phyloP scores from a whole-genome alignment of 1,284 basidiomycete species.

The Fomitopsis palustris region DNA sequence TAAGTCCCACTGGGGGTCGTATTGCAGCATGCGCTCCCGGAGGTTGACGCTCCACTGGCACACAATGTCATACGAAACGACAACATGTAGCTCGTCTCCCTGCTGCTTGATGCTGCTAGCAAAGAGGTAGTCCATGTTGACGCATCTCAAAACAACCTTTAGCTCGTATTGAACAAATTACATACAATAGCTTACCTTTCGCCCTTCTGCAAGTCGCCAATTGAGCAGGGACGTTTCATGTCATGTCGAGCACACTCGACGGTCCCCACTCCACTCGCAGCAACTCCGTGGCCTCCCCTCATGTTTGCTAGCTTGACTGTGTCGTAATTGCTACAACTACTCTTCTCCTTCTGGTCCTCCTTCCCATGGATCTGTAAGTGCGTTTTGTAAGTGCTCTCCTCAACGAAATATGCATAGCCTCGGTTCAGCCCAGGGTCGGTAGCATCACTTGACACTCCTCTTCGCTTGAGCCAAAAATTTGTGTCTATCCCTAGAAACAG shows the following conservation, averaged over 20 bases:
- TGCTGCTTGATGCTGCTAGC: neutral
- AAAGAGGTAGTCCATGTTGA: constrained; percentile 21
- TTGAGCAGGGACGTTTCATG: constrained; percentile 17
- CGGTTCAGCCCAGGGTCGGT: constrained; percentile 22
- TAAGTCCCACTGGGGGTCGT: neutral
- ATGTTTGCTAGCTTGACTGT: constrained; percentile 8
- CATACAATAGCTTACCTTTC: constrained; percentile 16
- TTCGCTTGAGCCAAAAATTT: constrained; percentile 27
- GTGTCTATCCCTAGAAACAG: constrained; percentile 25
- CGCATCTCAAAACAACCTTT: constrained; percentile 9
- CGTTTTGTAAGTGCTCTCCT: constrained; percentile 15
- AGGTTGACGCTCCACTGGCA: constrained; percentile 17
- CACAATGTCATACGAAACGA: constrained; percentile 17
- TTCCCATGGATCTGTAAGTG: neutral
- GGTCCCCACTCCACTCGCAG: constrained; percentile 6
- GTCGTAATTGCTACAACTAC: constrained; percentile 12
- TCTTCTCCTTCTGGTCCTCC: neutral
- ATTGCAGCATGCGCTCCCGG: neutral
- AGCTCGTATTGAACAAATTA: neutral
- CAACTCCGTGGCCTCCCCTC: neutral
- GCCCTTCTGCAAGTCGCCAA: constrained; percentile 24
- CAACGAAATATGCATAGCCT: constrained; percentile 28
- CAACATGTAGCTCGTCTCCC: neutral
- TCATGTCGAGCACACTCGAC: constrained; percentile 18
- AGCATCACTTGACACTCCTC: constrained; percentile 12